A percentile compares a stretch with the other conserved stretches of the same genome.
phyloP scores from a whole-genome alignment of 2,329 filamentous ascomycete species.

The Beauveria medogensis region DNA sequence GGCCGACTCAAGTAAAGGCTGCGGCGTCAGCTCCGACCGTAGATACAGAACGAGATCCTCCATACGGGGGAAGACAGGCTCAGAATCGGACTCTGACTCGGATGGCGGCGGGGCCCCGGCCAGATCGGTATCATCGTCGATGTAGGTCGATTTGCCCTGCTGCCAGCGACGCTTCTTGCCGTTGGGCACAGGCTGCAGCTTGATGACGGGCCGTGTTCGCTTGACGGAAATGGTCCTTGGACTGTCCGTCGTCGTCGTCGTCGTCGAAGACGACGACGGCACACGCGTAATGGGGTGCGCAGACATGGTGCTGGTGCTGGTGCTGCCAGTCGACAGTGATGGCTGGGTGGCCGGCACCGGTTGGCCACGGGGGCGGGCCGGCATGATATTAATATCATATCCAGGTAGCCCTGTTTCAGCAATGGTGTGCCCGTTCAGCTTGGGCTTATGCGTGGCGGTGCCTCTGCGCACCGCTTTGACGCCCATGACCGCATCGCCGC shows the following conservation, averaged over 20 bases:
- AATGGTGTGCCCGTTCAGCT: not conserved
- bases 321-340: not conserved
- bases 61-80: constrained; percentile 40
- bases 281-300: constrained; percentile 14
- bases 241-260: constrained; percentile 16
- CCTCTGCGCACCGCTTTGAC: not conserved
- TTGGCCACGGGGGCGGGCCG: not conserved
- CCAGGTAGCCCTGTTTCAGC: not conserved
- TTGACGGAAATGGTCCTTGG: constrained; percentile 25
- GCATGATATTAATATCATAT: not conserved
- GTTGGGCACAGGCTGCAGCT: constrained; percentile 22
- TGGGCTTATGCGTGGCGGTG: constrained; percentile 5
- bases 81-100: constrained; percentile 20
- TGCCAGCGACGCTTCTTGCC: constrained; percentile 21
- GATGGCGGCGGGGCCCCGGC: constrained; percentile 7
- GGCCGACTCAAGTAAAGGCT: constrained; percentile 37
- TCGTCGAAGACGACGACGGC: constrained; percentile 7
- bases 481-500: not conserved
- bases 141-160: constrained; percentile 20
- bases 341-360: not conserved
- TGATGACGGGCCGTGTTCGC: constrained; percentile 20
- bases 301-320: not conserved
- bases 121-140: constrained; percentile 33
- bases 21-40: constrained; percentile 30
- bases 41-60: constrained; percentile 53